phyloP scores from a whole-genome alignment of 345 rosid genomes.

The Citrus cavaleriei region DNA sequence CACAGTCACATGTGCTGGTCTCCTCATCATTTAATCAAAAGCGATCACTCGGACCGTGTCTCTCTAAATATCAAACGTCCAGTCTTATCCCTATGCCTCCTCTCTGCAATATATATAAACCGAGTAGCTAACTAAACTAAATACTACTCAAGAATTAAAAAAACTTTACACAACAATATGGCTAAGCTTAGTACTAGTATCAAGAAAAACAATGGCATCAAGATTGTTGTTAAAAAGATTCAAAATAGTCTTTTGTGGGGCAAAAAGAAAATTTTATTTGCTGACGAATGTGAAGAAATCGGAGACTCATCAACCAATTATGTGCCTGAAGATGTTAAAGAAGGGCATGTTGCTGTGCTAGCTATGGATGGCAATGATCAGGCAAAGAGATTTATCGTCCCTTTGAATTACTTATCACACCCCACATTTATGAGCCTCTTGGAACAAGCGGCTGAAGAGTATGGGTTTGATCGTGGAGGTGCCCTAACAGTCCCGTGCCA shows the following conservation, averaged over 20 bases:
- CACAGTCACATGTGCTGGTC: constrained; percentile 29
- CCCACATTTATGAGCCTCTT: constrained; percentile 40
- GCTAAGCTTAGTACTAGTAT: constrained; percentile 11
- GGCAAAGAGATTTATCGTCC: constrained; percentile 50
- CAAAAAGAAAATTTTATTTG: constrained; percentile 8
- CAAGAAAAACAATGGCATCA: constrained; percentile 28
- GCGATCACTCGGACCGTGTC: not conserved
- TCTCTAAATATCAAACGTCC: not conserved
- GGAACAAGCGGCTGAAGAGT: constrained; percentile 54
- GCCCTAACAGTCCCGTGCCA: constrained; percentile 42
- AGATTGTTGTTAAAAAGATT: constrained; percentile 23
- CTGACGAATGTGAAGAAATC: constrained; percentile 12
- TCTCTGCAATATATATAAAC: not conserved
- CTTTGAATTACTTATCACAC: constrained; percentile 44
- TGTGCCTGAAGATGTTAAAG: constrained; percentile 69
- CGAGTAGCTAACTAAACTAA: not conserved
- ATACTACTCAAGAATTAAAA: not conserved
- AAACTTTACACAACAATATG: not conserved
- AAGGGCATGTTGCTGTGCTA: constrained; percentile 66
- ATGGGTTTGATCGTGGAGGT: constrained; percentile 39
- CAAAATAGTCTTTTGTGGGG: constrained; percentile 26
- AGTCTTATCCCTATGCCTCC: not conserved
- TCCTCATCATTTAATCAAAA: not conserved
- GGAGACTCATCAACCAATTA: not conserved
- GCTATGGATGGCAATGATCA: constrained; percentile 43